A percentile compares a stretch with the other conserved stretches of the same genome.
These are phyloP conservation scores for Cladosporium sp. DNA, from an alignment of 2,329 filamentous ascomycete species.

Conservation along the genomic window DNA sequence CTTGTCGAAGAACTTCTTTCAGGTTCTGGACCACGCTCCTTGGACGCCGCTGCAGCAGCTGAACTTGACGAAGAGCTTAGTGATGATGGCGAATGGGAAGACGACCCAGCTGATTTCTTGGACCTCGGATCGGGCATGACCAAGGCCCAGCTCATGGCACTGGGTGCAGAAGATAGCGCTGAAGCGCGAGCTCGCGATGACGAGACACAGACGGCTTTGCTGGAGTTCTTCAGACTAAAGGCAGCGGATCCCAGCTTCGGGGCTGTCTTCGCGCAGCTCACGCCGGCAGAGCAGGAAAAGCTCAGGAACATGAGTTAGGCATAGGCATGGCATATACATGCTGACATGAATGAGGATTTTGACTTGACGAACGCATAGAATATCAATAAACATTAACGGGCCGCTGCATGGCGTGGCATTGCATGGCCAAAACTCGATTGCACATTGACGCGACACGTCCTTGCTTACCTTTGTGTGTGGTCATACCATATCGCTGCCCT, in stretches of 20 bases:
- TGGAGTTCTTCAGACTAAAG: constrained; percentile 72
- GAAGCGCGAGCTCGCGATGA: constrained; percentile 73
- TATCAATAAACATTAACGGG: constrained; percentile 1
- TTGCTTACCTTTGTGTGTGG: background rate
- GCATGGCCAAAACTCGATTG: background rate
- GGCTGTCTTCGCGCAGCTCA: constrained; percentile 58
- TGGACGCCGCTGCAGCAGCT: constrained; percentile 61
- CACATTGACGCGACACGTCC: background rate
- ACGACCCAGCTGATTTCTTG: constrained; percentile 70
- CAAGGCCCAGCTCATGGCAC: constrained; percentile 77
- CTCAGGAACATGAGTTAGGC: constrained; percentile 41
- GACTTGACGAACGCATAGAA: constrained; percentile 8
- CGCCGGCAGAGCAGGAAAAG: constrained; percentile 56
- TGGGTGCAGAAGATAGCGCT: constrained; percentile 54
- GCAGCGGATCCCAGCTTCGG: constrained; percentile 58
- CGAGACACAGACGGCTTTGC: constrained; percentile 83
- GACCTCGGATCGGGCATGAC: constrained; percentile 66
- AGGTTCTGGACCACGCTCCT: constrained; percentile 61
- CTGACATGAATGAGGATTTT: background rate
- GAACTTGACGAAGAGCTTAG: constrained; percentile 67
- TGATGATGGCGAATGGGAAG: constrained; percentile 69
- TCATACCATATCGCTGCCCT: background rate
- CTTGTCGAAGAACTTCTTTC: constrained; percentile 88
- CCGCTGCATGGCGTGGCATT: background rate
- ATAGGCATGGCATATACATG: background rate